A percentile compares a stretch with the other conserved stretches of the same genome.
These are phyloP conservation scores for Arthrobotrys sinensis DNA, from an alignment of 2,329 filamentous ascomycete genomes.

Conservation along the genomic window DNA sequence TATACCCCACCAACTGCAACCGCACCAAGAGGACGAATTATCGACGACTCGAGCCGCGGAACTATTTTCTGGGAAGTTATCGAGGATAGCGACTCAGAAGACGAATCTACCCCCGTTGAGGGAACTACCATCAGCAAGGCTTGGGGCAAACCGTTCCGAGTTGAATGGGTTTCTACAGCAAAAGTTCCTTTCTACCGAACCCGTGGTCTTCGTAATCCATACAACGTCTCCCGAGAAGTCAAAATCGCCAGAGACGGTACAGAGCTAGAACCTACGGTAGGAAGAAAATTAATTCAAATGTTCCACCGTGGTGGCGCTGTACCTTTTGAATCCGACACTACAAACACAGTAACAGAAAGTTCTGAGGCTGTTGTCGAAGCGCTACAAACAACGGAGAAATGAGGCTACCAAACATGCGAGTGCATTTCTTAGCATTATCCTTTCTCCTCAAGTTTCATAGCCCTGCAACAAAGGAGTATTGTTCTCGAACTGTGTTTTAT, in stretches of 20 bases:
- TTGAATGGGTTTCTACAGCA: conserved; percentile 89
- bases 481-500: background rate
- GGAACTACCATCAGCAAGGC: conserved; percentile 72
- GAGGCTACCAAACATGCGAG: background rate
- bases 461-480: conserved; percentile 24
- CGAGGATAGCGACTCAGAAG: conserved; percentile 71
- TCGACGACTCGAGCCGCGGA: conserved; percentile 91
- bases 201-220: conserved; percentile 87
- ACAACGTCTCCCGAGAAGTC: conserved; percentile 95
- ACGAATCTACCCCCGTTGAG: conserved; percentile 67
- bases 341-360: conserved; percentile 10
- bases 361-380: conserved; percentile 9
- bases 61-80: conserved; percentile 98
- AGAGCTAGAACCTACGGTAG: conserved; percentile 87
- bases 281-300: conserved; percentile 81
- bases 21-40: conserved; percentile 86
- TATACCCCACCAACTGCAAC: conserved; percentile 82
- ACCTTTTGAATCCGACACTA: conserved; percentile 49
- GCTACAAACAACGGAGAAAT: conserved; percentile 19
- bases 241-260: conserved; percentile 97
- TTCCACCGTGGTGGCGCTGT: conserved; percentile 75
- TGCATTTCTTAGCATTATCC: conserved; percentile 2
- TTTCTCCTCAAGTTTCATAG: conserved; percentile 20
- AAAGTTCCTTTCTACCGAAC: conserved; percentile 91
- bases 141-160: conserved; percentile 91